Evolutionary conservation across 768 basidiomycete genomes (phyloP).

Genomic region (Pluteus cervinus): DNA sequence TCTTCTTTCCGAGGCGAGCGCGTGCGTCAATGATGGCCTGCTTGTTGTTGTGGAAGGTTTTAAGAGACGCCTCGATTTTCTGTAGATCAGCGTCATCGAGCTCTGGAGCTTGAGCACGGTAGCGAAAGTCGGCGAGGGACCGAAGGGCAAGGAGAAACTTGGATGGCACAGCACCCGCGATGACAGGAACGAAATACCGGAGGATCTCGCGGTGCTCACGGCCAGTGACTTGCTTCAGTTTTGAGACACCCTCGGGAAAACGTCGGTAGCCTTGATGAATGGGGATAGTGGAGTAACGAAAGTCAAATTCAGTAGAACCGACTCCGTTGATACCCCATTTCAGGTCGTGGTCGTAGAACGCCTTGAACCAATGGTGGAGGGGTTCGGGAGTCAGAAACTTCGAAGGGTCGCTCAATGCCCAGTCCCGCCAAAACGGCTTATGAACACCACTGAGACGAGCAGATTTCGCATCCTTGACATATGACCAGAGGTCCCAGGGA

Average conservation of each 20-base stretch:
- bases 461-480: constrained; percentile 15
- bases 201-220: constrained; percentile 32
- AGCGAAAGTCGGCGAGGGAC: constrained; percentile 30
- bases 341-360: constrained; percentile 31
- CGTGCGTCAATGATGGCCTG: constrained; percentile 22
- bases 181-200: constrained; percentile 24
- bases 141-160: constrained; percentile 25
- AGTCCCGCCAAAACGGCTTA: constrained; percentile 32
- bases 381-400: constrained; percentile 28
- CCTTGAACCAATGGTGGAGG: constrained; percentile 31
- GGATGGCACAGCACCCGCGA: constrained; percentile 24
- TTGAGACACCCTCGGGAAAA: constrained; percentile 30
- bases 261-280: constrained; percentile 27
- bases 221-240: constrained; percentile 36
- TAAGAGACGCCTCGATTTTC: constrained; percentile 15
- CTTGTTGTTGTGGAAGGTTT: constrained; percentile 29
- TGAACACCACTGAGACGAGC: constrained; percentile 24
- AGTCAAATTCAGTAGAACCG: constrained; percentile 25
- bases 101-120: constrained; percentile 23
- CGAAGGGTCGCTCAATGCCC: constrained; percentile 24
- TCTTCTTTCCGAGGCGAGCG: constrained; percentile 18
- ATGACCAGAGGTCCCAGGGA: constrained; percentile 19
- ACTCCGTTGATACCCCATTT: constrained; percentile 31
- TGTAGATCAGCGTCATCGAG: constrained; percentile 15
- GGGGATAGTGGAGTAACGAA: constrained; percentile 30